phyloP scores from a whole-genome alignment of 2,329 filamentous ascomycete species.

The Alternaria sp. region DNA sequence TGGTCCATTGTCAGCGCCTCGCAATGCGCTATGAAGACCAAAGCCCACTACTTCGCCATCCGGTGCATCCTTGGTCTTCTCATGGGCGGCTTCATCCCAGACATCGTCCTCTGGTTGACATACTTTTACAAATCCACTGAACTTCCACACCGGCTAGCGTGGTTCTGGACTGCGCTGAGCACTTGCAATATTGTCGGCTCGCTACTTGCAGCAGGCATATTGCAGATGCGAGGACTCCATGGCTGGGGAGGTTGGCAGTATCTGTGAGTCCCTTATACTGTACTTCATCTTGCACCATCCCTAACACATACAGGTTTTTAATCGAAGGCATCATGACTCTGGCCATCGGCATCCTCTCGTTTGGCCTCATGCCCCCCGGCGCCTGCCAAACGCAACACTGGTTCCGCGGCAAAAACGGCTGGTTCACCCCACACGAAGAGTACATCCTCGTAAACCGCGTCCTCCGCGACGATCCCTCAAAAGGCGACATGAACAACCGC shows the following conservation, averaged over 20 bases:
- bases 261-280: slow-evolving; percentile 11
- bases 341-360: slow-evolving; percentile 60
- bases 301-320: slow-evolving; percentile 52
- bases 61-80: slow-evolving; percentile 51
- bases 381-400: slow-evolving; percentile 59
- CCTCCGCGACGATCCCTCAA: slow-evolving; percentile 63
- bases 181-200: slow-evolving; percentile 47
- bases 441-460: slow-evolving; percentile 67
- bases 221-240: slow-evolving; percentile 51
- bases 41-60: slow-evolving; percentile 47
- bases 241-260: slow-evolving; percentile 53
- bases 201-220: slow-evolving; percentile 49
- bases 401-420: slow-evolving; percentile 64
- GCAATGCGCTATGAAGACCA: slow-evolving; percentile 44
- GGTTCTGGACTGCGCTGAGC: slow-evolving; percentile 52
- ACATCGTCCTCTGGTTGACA: slow-evolving; percentile 50
- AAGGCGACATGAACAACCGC: slow-evolving; percentile 59
- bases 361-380: slow-evolving; percentile 61
- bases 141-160: slow-evolving; percentile 50
- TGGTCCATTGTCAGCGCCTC: slow-evolving; percentile 47
- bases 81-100: slow-evolving; percentile 43
- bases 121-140: slow-evolving; percentile 53
- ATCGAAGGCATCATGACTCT: slow-evolving; percentile 64
- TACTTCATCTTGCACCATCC: slow-evolving; percentile 34
- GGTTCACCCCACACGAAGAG: slow-evolving; percentile 67